Base-by-base conservation (phyloP, 1,139 yeast species). In the Blastobotrys arbuscula region DNA sequence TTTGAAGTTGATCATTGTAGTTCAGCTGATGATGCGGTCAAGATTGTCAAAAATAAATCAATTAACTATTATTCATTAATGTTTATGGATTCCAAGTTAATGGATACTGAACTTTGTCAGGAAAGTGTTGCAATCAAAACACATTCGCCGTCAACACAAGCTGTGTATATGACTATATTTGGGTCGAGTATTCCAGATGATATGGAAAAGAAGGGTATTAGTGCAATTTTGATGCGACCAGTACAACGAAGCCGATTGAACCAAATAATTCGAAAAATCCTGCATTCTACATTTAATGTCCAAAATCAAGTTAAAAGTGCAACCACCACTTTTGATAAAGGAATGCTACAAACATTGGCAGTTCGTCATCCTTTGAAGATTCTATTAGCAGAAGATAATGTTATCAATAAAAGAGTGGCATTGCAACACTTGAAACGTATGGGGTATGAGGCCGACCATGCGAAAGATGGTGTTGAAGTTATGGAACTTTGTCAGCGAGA, bases 401-500 rank as follows among this genome's bases (percentile, higher is more conserved):
- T 73, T 38, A 69, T 77, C 53, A 77, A 78, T 56, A 71, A 75
- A 24, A 68, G 70, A 47, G 81, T 78, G 26, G 81, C 80, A 0
- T 57, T 73, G 24, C 76, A 74, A 56, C 79, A 77, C 52, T 64
- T 79, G 53, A 73, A 73, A 55, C 72, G 75, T 51, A 63, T 78
- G 58, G 82, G 82, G 1, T 78, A 77, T 57, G 54, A 61, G 2
- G 81, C 79, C 0, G 81, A 76, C 47, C 79, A 77, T 51, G 82
- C 81, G 24, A 75, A 75, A 55, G 79, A 77, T 55, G 81, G 81
- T 0, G 73, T 74, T 20, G 79, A 74, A 51, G 81, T 70, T 2
- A 53, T 77, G 16, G 74, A 71, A 42, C 70, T 64, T 58, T 74
- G 77, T 53, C 61, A 66, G 37, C 60, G 59, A 10, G 61, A 61